These are phyloP conservation scores for Hygrophorus pudorinus DNA, from an alignment of 768 basidiomycete species.

Conservation along the genomic window DNA sequence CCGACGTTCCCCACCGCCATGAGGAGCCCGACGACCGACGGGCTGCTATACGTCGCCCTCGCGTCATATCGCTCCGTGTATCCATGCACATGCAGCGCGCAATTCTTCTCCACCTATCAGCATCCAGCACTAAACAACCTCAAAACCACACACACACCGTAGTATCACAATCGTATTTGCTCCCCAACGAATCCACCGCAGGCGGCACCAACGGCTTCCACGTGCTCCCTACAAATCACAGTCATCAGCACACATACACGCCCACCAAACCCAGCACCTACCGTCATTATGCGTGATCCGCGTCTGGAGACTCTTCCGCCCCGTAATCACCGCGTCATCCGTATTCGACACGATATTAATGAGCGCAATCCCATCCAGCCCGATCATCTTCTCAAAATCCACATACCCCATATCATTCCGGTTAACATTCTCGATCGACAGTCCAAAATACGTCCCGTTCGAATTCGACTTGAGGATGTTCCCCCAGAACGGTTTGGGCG, in stretches of 20 bases:
- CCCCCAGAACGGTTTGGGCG: constrained; percentile 71
- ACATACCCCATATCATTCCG: constrained; percentile 82
- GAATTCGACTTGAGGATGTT: constrained; percentile 93
- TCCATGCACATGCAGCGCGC: constrained; percentile 86
- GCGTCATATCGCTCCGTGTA: constrained; percentile 91
- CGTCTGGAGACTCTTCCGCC: constrained; percentile 68
- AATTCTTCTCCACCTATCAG: constrained; percentile 40
- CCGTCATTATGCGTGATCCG: constrained; percentile 97
- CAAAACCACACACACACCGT: constrained; percentile 35
- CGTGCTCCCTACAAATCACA: constrained; percentile 49
- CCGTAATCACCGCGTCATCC: constrained; percentile 57
- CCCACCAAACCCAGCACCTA: constrained; percentile 19
- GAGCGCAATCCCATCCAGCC: constrained; percentile 91
- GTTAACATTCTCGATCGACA: constrained; percentile 83
- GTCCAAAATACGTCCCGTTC: constrained; percentile 93
- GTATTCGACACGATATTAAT: constrained; percentile 86
- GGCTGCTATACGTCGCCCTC: constrained; percentile 87
- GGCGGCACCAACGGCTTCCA: constrained; percentile 86
- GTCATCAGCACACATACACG: neutral
- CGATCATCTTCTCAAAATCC: constrained; percentile 97
- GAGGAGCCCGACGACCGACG: constrained; percentile 83
- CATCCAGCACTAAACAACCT: neutral
- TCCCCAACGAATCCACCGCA: constrained; percentile 60
- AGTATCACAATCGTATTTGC: constrained; percentile 55
- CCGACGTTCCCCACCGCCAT: constrained; percentile 98